Percentiles rank a stretch among this genome's conserved stretches.
Conservation (phyloP, 768 basidiomycete species). For the Ramaria sp. region DNA sequence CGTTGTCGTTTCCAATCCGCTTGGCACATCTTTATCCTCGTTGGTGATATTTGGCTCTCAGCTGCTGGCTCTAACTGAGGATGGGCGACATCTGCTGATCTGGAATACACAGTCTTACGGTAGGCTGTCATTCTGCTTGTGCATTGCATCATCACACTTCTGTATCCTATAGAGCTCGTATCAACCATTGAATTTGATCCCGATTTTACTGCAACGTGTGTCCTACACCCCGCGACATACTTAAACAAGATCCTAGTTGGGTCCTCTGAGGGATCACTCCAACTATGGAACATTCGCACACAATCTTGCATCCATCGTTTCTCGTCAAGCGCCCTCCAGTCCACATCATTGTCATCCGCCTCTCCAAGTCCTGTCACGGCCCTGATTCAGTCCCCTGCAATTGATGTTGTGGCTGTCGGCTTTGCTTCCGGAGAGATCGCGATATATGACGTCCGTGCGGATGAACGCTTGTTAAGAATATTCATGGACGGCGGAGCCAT, state of each 20-base stretch:
- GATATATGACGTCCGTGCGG: constrained; percentile 82
- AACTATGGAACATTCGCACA: constrained; percentile 91
- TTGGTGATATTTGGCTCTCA: constrained; percentile 75
- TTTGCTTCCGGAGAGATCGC: constrained; percentile 81
- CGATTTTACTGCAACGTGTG: constrained; percentile 73
- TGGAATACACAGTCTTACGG: constrained; percentile 65
- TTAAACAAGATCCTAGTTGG: constrained; percentile 89
- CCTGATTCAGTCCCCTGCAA: constrained; percentile 84
- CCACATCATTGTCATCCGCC: constrained; percentile 20
- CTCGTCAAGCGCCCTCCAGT: constrained; percentile 40
- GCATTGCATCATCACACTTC: background rate
- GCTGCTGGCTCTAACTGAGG: constrained; percentile 68
- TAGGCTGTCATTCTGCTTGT: constrained; percentile 20
- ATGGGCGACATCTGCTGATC: constrained; percentile 62
- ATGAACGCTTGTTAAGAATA: constrained; percentile 81
- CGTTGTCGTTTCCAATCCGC: constrained; percentile 49
- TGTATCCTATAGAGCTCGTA: constrained; percentile 40
- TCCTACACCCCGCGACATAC: constrained; percentile 93
- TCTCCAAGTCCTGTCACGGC: constrained; percentile 51
- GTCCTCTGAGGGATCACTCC: constrained; percentile 69
- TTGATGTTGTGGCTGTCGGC: constrained; percentile 93
- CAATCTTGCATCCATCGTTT: constrained; percentile 84
- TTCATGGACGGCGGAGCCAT: constrained; percentile 84
- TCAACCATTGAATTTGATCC: constrained; percentile 68
- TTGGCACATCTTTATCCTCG: constrained; percentile 47